Evolutionary conservation across 2,329 filamentous ascomycete genomes (phyloP), one percentile per base, ranked within the genome.

Genomic region (Magnaporthiopsis incrustans): DNA sequence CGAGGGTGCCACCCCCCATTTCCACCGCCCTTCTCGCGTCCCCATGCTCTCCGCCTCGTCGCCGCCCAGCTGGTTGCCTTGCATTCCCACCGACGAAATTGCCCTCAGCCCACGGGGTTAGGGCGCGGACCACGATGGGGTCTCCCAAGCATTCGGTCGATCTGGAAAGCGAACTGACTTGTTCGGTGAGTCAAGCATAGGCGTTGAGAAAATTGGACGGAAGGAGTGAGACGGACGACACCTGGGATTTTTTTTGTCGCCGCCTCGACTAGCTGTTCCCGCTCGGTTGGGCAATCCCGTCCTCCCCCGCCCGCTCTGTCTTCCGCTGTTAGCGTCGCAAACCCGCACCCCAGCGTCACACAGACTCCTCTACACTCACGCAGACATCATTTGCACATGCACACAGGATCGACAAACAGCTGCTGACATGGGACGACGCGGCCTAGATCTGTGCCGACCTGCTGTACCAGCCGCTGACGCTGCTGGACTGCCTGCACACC

Each of bases 361-460:
- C 10, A 18, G 22, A 61, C 15, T 38, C 35, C 38, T 30, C 35
- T 22, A 27, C 38, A 1, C n/a, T 27, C 22, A 12, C 8, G n/a
- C 58, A 8, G 11, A 35, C 33, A 12, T 10, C 3, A 38, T 4
- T 18, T 15, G 59, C 33, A 26, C n/a, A 60, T 11, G 27, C 59
- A 27, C 12, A 25, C 38, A 53, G 57, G 58, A 59, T 56, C 59
- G 25, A 60, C 56, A 64, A 63, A 64, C 64, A 30, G 30, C 44
- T 44, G 22, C 50, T 62, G 32, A 32, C 50, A 26, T 10, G 60
- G 32, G 50, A 26, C n/a, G 14, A 32, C 30, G 33, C 60, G 62
- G 56, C 65, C 14, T 70, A 97, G 93, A 99, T 99, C 72, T 99
- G 95, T 81, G 96, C 94, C 70, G 95, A 98, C 76, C 85, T 97